Evolutionary conservation across 768 basidiomycete genomes (phyloP).

Genomic region (Lactifluus hygrophoroides): DNA sequence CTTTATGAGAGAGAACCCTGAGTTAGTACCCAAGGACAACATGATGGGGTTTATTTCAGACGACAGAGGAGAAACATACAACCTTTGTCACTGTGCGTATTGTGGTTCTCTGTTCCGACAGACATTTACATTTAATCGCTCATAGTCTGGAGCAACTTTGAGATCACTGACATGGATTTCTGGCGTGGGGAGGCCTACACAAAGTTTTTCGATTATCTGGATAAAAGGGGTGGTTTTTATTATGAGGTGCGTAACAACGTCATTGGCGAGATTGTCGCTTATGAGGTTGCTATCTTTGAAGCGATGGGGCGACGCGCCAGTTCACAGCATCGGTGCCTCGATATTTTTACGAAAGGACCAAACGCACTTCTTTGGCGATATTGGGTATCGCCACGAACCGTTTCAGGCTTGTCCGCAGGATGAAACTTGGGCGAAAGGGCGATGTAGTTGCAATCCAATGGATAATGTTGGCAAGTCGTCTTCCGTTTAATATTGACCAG

Average conservation of each 20-base stretch:
- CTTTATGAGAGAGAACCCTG: conserved; percentile 56
- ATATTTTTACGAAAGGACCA: conserved; percentile 70
- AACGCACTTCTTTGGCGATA: conserved; percentile 75
- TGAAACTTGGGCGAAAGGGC: conserved; percentile 44
- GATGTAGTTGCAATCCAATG: conserved; percentile 63
- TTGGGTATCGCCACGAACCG: conserved; percentile 74
- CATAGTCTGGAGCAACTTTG: conserved; percentile 88
- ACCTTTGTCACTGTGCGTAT: conserved; percentile 59
- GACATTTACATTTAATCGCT: not conserved
- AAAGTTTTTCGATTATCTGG: conserved; percentile 47
- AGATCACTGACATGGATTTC: conserved; percentile 76
- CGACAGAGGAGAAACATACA: conserved; percentile 60
- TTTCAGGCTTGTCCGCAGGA: conserved; percentile 72
- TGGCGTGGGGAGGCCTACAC: conserved; percentile 57
- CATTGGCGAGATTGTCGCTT: not conserved
- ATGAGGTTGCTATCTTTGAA: conserved; percentile 22
- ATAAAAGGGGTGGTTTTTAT: conserved; percentile 81
- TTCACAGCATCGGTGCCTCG: conserved; percentile 77
- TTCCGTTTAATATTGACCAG: not conserved
- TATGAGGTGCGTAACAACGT: conserved; percentile 50
- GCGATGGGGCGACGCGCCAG: conserved; percentile 82
- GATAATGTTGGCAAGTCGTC: conserved; percentile 55
- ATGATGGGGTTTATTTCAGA: conserved; percentile 67
- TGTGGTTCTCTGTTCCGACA: not conserved
- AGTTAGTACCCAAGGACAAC: conserved; percentile 54